These are phyloP conservation scores for Ceratocystis ficicola DNA, from an alignment of 2,329 filamentous ascomycete genomes.

Conservation along the genomic window DNA sequence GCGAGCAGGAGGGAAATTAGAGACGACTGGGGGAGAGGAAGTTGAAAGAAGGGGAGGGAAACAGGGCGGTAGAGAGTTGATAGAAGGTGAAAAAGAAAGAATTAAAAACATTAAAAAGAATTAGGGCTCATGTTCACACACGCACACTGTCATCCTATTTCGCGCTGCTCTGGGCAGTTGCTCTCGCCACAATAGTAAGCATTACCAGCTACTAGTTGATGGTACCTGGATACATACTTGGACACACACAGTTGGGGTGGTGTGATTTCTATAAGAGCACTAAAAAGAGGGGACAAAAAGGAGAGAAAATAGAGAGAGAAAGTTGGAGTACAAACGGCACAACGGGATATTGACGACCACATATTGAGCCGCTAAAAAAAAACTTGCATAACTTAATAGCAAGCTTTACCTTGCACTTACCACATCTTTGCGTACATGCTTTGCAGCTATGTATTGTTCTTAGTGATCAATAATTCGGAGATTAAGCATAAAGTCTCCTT, in stretches of 20 bases:
- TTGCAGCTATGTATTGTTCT: background rate
- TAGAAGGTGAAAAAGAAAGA: background rate
- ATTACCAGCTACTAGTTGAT: no score
- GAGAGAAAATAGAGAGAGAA: background rate
- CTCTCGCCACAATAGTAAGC: constrained; percentile 4
- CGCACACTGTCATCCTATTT: background rate
- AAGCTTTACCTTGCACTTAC: background rate
- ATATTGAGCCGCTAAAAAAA: background rate
- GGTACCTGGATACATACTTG: no score
- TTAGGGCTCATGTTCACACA: background rate
- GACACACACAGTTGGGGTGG: background rate
- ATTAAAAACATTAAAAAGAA: background rate
- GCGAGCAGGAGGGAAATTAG: background rate
- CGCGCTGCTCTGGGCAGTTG: background rate
- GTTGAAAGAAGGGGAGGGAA: background rate
- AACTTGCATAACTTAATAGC: background rate
- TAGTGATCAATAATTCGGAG: constrained; percentile 4
- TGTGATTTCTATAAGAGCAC: background rate
- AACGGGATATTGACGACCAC: background rate
- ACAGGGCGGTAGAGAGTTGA: background rate
- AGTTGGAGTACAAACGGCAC: background rate
- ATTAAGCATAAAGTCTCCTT: constrained; percentile 9
- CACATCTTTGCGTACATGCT: background rate
- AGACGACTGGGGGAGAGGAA: background rate
- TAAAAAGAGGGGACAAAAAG: background rate